Evolutionary conservation across 331 rosid species (phyloP).

Genomic region (Rhamnella rubrinervis): DNA sequence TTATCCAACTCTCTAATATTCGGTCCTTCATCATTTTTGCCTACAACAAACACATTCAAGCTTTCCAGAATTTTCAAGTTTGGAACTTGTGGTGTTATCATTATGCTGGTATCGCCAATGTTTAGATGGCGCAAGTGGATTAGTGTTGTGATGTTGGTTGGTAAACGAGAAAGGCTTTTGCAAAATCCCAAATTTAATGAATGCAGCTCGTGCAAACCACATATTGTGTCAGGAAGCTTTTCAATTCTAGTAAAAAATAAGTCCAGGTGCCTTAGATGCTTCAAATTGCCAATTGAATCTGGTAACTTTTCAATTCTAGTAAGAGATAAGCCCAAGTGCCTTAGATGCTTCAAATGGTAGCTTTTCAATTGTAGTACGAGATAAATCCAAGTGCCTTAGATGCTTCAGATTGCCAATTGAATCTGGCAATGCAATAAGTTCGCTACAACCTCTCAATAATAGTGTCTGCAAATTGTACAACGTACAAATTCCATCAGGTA

Average conservation of each 20-base stretch:
- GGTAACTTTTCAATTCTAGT: no score
- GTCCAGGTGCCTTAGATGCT: no score
- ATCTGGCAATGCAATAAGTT: neutral
- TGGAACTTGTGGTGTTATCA: conserved; percentile 6
- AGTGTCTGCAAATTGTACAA: neutral
- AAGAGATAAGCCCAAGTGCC: no score
- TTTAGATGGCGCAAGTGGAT: conserved; percentile 14
- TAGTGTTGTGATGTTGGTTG: neutral
- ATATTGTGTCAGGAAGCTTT: neutral
- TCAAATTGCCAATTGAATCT: no score
- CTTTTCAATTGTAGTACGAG: neutral
- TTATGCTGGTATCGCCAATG: rapidly evolving
- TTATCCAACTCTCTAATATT: conserved; percentile 5
- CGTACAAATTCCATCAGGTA: neutral
- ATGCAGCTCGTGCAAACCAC: neutral
- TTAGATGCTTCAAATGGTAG: neutral
- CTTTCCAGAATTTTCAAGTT: conserved; percentile 1
- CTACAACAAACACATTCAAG: neutral
- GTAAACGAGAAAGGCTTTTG: neutral
- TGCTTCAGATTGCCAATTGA: conserved; percentile 14
- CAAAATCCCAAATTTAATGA: neutral
- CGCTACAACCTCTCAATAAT: neutral
- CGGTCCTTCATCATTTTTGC: neutral
- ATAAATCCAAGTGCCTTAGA: conserved; percentile 7
- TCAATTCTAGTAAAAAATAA: no score